A percentile compares a stretch with the other conserved stretches of the same genome.
Conservation (phyloP, 768 basidiomycete species). For the Trametes cubensis region DNA sequence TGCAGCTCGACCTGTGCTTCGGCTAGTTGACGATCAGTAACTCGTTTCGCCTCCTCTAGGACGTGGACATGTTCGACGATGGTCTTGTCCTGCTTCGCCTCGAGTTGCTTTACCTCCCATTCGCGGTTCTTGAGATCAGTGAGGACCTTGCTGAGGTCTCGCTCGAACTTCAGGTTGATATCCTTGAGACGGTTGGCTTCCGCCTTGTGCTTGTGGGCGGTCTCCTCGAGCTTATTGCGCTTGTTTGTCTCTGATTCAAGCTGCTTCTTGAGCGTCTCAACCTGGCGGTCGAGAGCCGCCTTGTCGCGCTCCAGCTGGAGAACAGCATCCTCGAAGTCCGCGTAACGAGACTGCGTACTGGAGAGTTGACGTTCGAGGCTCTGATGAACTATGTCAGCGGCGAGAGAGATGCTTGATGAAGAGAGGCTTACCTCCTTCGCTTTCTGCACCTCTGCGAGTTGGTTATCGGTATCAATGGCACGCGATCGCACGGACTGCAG, state of each 20-base stretch:
- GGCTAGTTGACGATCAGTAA: conserved; percentile 88
- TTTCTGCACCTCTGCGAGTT: conserved; percentile 60
- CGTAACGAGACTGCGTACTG: conserved; percentile 71
- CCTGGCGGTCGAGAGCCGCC: conserved; percentile 68
- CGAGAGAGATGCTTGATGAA: not conserved
- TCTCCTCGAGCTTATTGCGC: conserved; percentile 74
- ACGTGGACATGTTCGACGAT: conserved; percentile 98
- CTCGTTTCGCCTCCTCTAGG: conserved; percentile 90
- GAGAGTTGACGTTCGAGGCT: conserved; percentile 76
- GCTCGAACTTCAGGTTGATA: conserved; percentile 68
- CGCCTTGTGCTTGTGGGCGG: conserved; percentile 59
- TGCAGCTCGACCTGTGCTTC: conserved; percentile 80
- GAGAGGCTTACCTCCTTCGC: conserved; percentile 70
- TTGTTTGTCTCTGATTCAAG: conserved; percentile 74
- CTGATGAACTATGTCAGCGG: conserved; percentile 42
- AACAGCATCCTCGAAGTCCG: conserved; percentile 86
- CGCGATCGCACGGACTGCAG: conserved; percentile 67
- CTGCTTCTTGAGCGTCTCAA: conserved; percentile 71
- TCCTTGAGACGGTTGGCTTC: conserved; percentile 74
- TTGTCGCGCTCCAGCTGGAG: conserved; percentile 85
- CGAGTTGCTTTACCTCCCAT: conserved; percentile 84
- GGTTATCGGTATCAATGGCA: conserved; percentile 66
- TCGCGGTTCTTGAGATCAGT: conserved; percentile 80
- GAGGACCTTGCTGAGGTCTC: conserved; percentile 80
- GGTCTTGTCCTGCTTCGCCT: conserved; percentile 92